Evolutionary conservation across 2,329 filamentous ascomycete species (phyloP).

Genomic region (Thelonectria discophora): DNA sequence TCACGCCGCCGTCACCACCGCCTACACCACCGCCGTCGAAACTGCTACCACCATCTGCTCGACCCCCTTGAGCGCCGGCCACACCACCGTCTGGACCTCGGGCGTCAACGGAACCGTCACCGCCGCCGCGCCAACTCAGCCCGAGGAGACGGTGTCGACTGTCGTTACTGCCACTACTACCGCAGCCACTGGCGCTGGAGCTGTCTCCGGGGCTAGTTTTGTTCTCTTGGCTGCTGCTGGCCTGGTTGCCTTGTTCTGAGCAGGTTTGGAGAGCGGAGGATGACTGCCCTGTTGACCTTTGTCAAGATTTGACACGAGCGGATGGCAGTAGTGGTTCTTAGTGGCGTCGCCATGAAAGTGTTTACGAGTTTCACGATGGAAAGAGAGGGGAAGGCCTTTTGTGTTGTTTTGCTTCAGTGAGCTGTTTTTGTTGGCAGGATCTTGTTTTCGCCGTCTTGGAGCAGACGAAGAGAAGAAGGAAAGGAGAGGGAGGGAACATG

Average conservation of each 20-base stretch:
- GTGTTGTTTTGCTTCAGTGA: too few relatives aligned
- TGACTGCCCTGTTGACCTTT: conserved; percentile 39
- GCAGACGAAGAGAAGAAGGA: conserved; percentile 11
- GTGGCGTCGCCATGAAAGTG: conserved; percentile 45
- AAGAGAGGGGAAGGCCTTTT: conserved; percentile 31
- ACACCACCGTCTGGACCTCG: conserved; percentile 42
- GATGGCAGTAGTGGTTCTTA: conserved; percentile 31
- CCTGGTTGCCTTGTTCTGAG: conserved; percentile 49
- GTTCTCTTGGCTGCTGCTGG: conserved; percentile 49
- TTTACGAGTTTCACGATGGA: conserved; percentile 46
- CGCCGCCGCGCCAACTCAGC: conserved; percentile 39
- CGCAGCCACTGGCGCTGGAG: conserved; percentile 38
- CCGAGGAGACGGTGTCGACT: conserved; percentile 31
- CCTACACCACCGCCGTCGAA: conserved; percentile 39
- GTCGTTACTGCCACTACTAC: conserved; percentile 38
- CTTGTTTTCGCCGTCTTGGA: too few relatives aligned
- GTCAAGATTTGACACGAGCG: conserved; percentile 28
- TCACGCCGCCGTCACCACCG: conserved; percentile 33
- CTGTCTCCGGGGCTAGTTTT: conserved; percentile 47
- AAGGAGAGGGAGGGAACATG: conserved; percentile 5
- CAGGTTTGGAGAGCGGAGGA: conserved; percentile 14
- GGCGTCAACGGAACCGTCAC: conserved; percentile 47
- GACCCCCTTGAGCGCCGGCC: conserved; percentile 36
- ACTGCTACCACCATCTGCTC: conserved; percentile 42
- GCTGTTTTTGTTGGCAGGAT: too few relatives aligned